Base-by-base conservation (phyloP, 1,284 basidiomycete genomes). In the Cryptococcus sp. region DNA sequence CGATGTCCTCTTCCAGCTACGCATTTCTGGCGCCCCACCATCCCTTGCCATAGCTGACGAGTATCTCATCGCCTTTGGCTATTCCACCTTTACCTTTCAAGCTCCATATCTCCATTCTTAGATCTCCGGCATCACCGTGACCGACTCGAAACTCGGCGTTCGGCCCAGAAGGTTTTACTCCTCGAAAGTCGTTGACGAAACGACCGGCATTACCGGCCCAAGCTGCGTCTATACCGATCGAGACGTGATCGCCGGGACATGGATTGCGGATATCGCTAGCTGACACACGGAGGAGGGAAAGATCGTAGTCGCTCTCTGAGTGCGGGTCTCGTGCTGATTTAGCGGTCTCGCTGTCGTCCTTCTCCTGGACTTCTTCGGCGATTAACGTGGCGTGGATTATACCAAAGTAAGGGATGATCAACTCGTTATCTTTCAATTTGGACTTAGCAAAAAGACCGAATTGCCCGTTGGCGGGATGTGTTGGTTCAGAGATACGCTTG, bases 41-140 rank as follows among this genome's bases (percentile, higher is more conserved):
- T n/a, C 84, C 83, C 70, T 93, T 93, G n/a, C 93, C 93, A 72
- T 96, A 96, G 22, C 87, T 91, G 37, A 95, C 88, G 34, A 93
- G 74, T 44, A 97, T 83, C 77, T 96, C 93, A 16, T 91, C 86
- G 2, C 90, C 89, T 72, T 89, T 92, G 62, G 80, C 84, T 52
- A 96, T 85, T 11, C 78, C 79, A 39, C 83, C 80, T 46, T 57
- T 58, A 1, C 44, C 44, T 26, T 75, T 78, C 56, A 82, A 82
- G 52, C 81, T 84, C 85, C 87, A 89, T 19, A 94, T 82, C 63
- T 86, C 83, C 83, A 94, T 93, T 53, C 86, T 81, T 62, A 89
- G 72, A 74, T 88, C 88, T 20, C 88, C 89, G n/a, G 65, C 68
- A 34, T 68, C 68, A 8, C 81, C 81, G 59, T 83, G 80, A 39